phyloP scores from a whole-genome alignment of 805 yeast genomes.

The Cyberlindnera xylosilytica region DNA sequence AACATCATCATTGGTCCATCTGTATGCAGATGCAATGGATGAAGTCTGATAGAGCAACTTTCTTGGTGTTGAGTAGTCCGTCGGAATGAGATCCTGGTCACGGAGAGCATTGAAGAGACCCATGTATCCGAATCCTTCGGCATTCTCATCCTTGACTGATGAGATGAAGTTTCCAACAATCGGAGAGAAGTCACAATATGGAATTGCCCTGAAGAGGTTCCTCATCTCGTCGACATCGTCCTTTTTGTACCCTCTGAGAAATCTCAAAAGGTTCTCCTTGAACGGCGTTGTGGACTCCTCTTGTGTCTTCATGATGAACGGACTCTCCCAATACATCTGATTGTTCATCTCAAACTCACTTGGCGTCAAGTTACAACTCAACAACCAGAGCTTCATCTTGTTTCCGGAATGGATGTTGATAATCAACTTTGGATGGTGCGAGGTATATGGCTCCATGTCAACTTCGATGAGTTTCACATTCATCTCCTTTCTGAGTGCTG shows the following conservation, averaged over 20 bases:
- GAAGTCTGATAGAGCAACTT: conserved; percentile 35
- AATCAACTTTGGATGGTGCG: conserved; percentile 70
- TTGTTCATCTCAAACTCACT: conserved; percentile 56
- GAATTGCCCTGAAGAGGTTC: neutral
- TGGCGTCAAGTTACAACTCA: conserved; percentile 56
- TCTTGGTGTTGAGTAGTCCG: neutral
- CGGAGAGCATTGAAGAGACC: conserved; percentile 24
- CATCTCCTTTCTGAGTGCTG: neutral
- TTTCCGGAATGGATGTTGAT: conserved; percentile 45
- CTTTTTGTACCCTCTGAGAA: conserved; percentile 41
- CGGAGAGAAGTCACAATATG: conserved; percentile 39
- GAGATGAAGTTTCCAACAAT: conserved; percentile 40
- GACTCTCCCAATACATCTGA: conserved; percentile 67
- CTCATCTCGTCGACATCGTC: neutral
- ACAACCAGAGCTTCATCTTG: conserved; percentile 48
- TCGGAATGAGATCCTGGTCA: conserved; percentile 12
- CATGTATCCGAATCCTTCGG: conserved; percentile 26
- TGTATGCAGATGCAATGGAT: conserved; percentile 24
- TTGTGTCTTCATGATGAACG: conserved; percentile 27
- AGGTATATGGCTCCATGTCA: conserved; percentile 36
- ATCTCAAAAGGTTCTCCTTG: conserved; percentile 41
- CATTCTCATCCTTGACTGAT: neutral
- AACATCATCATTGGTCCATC: conserved; percentile 5
- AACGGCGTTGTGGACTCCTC: conserved; percentile 31
- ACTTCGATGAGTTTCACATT: conserved; percentile 27